Evolutionary conservation across 148 eudicot species (phyloP), one percentile per base, ranked within the genome.

Genomic region (Cornus controversa): DNA sequence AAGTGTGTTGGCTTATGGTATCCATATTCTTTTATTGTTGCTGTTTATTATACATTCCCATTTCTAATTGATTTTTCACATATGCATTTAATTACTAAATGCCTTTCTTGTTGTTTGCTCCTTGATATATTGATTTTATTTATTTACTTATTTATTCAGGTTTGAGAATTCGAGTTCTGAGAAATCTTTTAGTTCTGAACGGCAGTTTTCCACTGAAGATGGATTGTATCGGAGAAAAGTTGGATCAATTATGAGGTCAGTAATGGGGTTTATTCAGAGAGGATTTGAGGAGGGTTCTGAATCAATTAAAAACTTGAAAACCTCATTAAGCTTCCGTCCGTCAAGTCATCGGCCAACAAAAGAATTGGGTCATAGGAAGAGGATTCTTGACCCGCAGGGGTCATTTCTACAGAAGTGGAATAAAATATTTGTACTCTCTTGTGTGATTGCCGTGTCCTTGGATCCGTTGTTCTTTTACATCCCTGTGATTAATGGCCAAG

Each of bases 401-500:
- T 57, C 75, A 15, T 88, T 91, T 79, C 79, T 91, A 14, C 91
- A 90, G 75, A 88, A 80, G 79, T 91, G 95, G 95, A 89, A 91
- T 73, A 86, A 86, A 76, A 87, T 89, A 68, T 91, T 91, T 70
- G 84, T 91, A 69, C 22, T 84, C 37, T 72, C 88, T 10, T 88
- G 95, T 80, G 73, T 91, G 64, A 67, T 91, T 74, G 91, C 95
- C 8, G 79, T 88, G 84, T 87, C 95, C 11, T 77, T 88, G 72
- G 95, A 91, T 78, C 95, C 95, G 6, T 80, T 91, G 68, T 91
- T 91, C 82, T 84, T 89, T 67, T 91, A 91, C 78, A 84, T 91
- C 75, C 95, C 93, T 1, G 84, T 86, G 69, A 67, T 88, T 14
- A 84, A 89, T 74, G 74, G 58, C 15, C 8, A 75, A 9, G 74